Base-by-base conservation (phyloP, 2,329 filamentous ascomycete species). In the Claviceps capensis region DNA sequence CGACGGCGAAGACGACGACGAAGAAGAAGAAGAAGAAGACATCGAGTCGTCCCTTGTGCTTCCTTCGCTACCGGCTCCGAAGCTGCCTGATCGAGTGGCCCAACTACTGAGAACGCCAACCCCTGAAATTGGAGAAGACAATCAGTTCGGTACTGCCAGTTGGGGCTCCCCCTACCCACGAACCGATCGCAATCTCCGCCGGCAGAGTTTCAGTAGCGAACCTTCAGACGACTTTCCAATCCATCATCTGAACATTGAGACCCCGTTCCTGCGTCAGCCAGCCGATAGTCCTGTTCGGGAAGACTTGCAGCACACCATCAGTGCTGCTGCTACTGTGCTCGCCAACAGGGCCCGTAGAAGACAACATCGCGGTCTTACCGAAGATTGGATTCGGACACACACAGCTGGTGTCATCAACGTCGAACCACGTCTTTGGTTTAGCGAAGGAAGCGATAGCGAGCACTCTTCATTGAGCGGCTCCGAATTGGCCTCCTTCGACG, bases 161-260 rank as follows among this genome's bases (percentile, higher is more conserved):
- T 95, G 90, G 89, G 90, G 90, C 52, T 95, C 89, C 51, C 90
- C 90, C 22, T 95, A 95, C 69, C 83, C 86, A 52, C 77, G 76
- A 55, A 77, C 83, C 41, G 84, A 78, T 53, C 67, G 65, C 59
- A 67, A 75, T 54, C 69, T 75, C 51, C 74, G 73, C 50, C 69
- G 68, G 51, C 68, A 72, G 55, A 80, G 77, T 59, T 71, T 73
- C 57, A 77, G 76, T 62, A 83, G 79, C 65, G 79, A 76, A 59
- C 68, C 68, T 53, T 82, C 78, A 2, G 78, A 81, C 60, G 78
- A 79, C 55, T 78, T 74, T 45, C 79, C 76, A 0, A 73, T 83
- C 55, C 79, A 82, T 57, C 77, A 77, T 52, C 70, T 84, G 50
- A 77, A 76, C 58, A 76, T 84, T 52, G 73, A 74, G 58, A 84